Evolutionary conservation across 2,329 filamentous ascomycete species (phyloP), one percentile per base, ranked within the genome.

Genomic region (Reticulascus tulasneorum): DNA sequence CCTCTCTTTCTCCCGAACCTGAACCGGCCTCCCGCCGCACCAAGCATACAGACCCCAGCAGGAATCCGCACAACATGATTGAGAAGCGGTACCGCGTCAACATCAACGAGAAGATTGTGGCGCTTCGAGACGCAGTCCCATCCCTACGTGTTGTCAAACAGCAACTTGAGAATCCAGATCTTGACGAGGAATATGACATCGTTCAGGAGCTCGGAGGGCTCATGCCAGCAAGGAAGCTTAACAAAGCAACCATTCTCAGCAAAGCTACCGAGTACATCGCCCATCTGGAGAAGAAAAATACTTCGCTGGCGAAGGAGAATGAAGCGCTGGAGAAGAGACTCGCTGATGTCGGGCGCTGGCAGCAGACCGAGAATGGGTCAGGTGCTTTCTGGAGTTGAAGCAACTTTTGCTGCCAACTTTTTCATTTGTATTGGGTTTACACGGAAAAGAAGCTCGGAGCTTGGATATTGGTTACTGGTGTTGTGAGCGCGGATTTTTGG

Each of bases 61-160:
- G 89, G 67, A 84, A 84, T 21, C 83, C 85, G 8, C 86, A 91
- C 63, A 90, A 89, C 62, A 84, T 90, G 62, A 88, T 90, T 47
- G 86, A 91, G 62, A 90, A 90, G 65, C 71, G 86, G 37, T 91
- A 90, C 60, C 80, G 86, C 47, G 87, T 82, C 34, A 91, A 91
- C 53, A 69, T 91, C 39, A 90, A 90, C 55, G 84, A 89, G 54
- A 90, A 89, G 63, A 90, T 91, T 50, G 73, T 83, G 13, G 82
- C 84, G 33, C 65, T 90, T 28, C 72, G 84, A 44, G 84, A 89
- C 53, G 82, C 82, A 32, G 83, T 91, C 1, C 62, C 63, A 15
- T 55, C 65, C 0, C 57, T 72, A 35, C 58, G 69, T 9, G 50
- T 65, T 17, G 55, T 56, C 29, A 53, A 55, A 15, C 55, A 57